Conservation (phyloP, 2,329 filamentous ascomycete genomes). For the Paracorniculantispora psalliotae region DNA sequence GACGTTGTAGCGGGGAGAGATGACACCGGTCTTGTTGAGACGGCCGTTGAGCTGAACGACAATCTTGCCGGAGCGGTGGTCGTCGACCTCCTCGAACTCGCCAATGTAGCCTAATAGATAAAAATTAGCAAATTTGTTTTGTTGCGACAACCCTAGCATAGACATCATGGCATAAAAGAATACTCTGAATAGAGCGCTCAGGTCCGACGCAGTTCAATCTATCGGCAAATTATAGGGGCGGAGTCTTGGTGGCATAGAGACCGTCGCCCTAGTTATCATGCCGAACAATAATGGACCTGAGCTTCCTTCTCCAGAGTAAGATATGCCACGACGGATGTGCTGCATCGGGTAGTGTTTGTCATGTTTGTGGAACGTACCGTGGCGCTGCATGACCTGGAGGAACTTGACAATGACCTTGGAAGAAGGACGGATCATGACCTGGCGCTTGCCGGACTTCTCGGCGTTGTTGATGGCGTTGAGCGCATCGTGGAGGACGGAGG, state of each 20-base stretch:
- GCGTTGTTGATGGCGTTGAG: constrained; percentile 99
- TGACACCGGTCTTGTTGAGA: constrained; percentile 99
- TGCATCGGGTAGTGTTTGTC: not conserved
- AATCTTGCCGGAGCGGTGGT: constrained; percentile 99
- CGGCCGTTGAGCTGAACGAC: constrained; percentile 99
- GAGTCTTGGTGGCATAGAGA: constrained; percentile 71
- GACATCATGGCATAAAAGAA: constrained; percentile 31
- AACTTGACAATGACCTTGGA: constrained; percentile 99
- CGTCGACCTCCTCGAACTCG: constrained; percentile 99
- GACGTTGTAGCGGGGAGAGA: constrained; percentile 99
- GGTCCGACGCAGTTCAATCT: constrained; percentile 56
- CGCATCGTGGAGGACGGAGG: constrained; percentile 98
- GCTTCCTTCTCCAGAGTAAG: not conserved
- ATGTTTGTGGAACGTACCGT: constrained; percentile 66
- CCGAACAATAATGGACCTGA: constrained; percentile 54
- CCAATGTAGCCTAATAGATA: constrained; percentile 80
- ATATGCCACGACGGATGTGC: not conserved
- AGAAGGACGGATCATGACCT: constrained; percentile 94
- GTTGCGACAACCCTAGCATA: constrained; percentile 13
- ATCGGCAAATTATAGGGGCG: constrained; percentile 99
- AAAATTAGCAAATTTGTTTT: constrained; percentile 15
- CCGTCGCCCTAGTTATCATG: constrained; percentile 99
- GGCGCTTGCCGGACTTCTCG: constrained; percentile 99
- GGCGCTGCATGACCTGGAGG: constrained; percentile 97
- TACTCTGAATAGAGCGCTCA: constrained; percentile 26